Evolutionary conservation across 306 rosid genomes (phyloP).

Genomic region (Cicer bijugum): DNA sequence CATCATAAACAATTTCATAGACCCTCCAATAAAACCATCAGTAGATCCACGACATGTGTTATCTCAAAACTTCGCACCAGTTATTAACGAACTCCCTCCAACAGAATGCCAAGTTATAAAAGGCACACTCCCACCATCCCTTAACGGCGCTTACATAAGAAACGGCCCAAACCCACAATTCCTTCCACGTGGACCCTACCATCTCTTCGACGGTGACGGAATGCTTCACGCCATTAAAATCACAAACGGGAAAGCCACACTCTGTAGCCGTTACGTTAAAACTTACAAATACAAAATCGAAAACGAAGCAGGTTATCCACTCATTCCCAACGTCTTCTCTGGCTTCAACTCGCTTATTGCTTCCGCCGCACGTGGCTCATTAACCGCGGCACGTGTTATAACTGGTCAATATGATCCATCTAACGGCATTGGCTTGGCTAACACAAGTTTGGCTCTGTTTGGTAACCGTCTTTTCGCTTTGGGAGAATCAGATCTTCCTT

Average conservation of each 20-base stretch:
- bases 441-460: conserved; percentile 74
- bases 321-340: conserved; percentile 79
- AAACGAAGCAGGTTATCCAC: conserved; percentile 65
- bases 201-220: conserved; percentile 91
- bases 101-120: conserved; percentile 59
- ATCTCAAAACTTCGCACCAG: conserved; percentile 74
- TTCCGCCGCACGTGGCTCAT: conserved; percentile 76
- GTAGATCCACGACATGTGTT: conserved; percentile 66
- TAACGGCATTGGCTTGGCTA: conserved; percentile 85
- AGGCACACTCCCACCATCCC: conserved; percentile 65
- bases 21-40: conserved; percentile 72
- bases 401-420: conserved; percentile 64
- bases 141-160: conserved; percentile 81
- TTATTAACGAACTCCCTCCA: conserved; percentile 72
- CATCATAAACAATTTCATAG: conserved; percentile 77
- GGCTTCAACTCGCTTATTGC: conserved; percentile 64
- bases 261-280: conserved; percentile 79
- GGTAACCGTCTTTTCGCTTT: conserved; percentile 67
- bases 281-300: conserved; percentile 72
- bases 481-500: conserved; percentile 89
- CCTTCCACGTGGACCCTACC: conserved; percentile 93
- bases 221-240: conserved; percentile 80
- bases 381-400: conserved; percentile 61
- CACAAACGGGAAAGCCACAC: conserved; percentile 64
- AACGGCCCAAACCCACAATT: conserved; percentile 94